Evolutionary conservation across 2,329 filamentous ascomycete species (phyloP), one percentile per base, ranked within the genome.

Genomic region (Conoideocrella luteorostrata): DNA sequence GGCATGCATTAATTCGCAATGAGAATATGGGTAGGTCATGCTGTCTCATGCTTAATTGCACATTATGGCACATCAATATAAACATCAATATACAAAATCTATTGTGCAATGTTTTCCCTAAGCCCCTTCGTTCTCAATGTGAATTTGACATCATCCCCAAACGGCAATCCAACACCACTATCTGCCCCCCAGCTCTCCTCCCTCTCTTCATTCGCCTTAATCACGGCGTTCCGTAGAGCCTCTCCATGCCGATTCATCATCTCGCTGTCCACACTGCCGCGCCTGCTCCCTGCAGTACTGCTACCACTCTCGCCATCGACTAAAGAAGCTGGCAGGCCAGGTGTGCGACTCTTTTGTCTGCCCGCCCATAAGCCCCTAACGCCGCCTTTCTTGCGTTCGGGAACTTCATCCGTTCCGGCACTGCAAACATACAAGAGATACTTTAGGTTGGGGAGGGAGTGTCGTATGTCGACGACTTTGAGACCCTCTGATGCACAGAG

Each of bases 391-490:
- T 80, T 83, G 30, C 80, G 68, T 54, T 77, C 75, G 0, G 80
- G 80, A 2, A 83, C 62, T 45, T 83, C 75, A 22, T 77, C 75
- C 2, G 61, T 83, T 0, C 89, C 89, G 0, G 89, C 88, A 24
- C 87, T 93, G 52, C 89, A 84, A 2, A 97, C 84, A 55, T 94
- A 95, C 2, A 97, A 70, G 13, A 97, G 69, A 55, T 95, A 96
- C 61, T 95, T 95, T 9, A 98, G 70, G 58, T 98, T 98, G 2
- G 91, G 89, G 6, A 97, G 68, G 0, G 91, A 95, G 53, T 97
- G 88, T 4, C 93, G 78, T 15, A 96, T 88, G 57, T 98, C 93
- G 50, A 96, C 76, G 1, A 95, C 82, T 37, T 84, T 82, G 11
- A 96, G 69, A 0, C 84, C 84, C 51, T 89, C 82, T 1, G 74